phyloP scores from a whole-genome alignment of 2,329 filamentous ascomycete genomes.

The Colletotrichum cordylinicola region DNA sequence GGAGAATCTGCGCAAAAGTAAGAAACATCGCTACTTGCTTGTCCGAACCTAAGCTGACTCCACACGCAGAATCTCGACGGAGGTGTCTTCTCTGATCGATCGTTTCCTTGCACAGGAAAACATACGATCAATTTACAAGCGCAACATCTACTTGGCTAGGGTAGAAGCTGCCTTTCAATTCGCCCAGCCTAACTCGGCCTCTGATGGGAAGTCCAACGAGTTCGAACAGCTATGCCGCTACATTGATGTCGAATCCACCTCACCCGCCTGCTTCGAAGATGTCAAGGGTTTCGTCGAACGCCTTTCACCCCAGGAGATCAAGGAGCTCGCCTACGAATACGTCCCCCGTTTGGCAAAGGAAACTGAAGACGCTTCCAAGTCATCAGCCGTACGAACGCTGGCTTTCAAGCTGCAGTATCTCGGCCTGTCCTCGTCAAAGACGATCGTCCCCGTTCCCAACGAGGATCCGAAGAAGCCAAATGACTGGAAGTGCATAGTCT shows the following conservation, averaged over 20 bases:
- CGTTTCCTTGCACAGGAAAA: conserved; percentile 8
- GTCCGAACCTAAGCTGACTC: neutral
- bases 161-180: conserved; percentile 43
- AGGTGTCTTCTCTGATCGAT: conserved; percentile 13
- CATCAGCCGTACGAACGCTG: conserved; percentile 37
- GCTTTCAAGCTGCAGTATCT: conserved; percentile 51
- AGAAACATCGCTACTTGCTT: neutral
- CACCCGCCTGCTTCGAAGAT: conserved; percentile 52
- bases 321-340: conserved; percentile 42
- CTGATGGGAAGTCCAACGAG: conserved; percentile 13
- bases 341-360: conserved; percentile 36
- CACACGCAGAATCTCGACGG: neutral
- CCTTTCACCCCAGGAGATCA: conserved; percentile 45
- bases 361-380: conserved; percentile 23
- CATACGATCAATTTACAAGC: conserved; percentile 40
- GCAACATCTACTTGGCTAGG: conserved; percentile 44
- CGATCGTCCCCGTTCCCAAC: conserved; percentile 26
- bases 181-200: neutral
- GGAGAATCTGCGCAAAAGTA: conserved; percentile 38
- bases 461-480: conserved; percentile 20
- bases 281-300: conserved; percentile 49
- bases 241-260: conserved; percentile 38
- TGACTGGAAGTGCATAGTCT: conserved; percentile 22
- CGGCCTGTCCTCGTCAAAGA: conserved; percentile 43
- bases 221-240: conserved; percentile 38